Conservation (phyloP, 2,329 filamentous ascomycete genomes). For the Aspergillus unguis region DNA sequence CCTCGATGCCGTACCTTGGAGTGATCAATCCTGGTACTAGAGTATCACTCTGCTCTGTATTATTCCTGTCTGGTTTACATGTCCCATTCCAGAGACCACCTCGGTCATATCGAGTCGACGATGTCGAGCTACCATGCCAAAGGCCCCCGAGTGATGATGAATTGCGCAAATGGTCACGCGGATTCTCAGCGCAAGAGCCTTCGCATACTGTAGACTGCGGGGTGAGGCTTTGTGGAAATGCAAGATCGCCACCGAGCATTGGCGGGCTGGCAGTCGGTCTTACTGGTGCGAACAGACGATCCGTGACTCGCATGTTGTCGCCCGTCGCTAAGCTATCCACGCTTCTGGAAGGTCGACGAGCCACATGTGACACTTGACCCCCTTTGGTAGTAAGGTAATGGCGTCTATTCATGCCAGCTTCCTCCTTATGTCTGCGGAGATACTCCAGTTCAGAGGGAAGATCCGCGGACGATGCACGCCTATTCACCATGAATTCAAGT, state of each 20-base stretch:
- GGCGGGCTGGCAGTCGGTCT: slow-evolving; percentile 66
- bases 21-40: slow-evolving; percentile 26
- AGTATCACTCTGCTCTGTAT: slow-evolving; percentile 11
- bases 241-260: slow-evolving; percentile 80
- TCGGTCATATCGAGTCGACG: slow-evolving; percentile 33
- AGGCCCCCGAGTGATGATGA: slow-evolving; percentile 58
- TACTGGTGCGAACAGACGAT: slow-evolving; percentile 48
- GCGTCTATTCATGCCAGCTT: slow-evolving; percentile 50
- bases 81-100: slow-evolving; percentile 45
- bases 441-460: slow-evolving; percentile 72
- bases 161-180: slow-evolving; percentile 47
- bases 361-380: slow-evolving; percentile 32
- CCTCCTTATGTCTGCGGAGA: slow-evolving; percentile 74
- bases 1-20: slow-evolving; percentile 9
- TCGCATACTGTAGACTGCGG: slow-evolving; percentile 83
- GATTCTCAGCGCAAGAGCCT: slow-evolving; percentile 56
- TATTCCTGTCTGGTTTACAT: slow-evolving; percentile 28
- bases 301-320: slow-evolving; percentile 21
- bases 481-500: slow-evolving; percentile 19
- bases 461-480: slow-evolving; percentile 45
- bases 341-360: slow-evolving; percentile 12
- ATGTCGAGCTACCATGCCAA: slow-evolving; percentile 70
- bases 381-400: slow-evolving; percentile 32
- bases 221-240: slow-evolving; percentile 76
- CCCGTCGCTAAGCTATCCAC: slow-evolving; percentile 4